A percentile compares a stretch with the other conserved stretches of the same genome.
Evolutionary conservation across 2,329 filamentous ascomycete genomes (phyloP).

Genomic region (Diaporthe longicolla): DNA sequence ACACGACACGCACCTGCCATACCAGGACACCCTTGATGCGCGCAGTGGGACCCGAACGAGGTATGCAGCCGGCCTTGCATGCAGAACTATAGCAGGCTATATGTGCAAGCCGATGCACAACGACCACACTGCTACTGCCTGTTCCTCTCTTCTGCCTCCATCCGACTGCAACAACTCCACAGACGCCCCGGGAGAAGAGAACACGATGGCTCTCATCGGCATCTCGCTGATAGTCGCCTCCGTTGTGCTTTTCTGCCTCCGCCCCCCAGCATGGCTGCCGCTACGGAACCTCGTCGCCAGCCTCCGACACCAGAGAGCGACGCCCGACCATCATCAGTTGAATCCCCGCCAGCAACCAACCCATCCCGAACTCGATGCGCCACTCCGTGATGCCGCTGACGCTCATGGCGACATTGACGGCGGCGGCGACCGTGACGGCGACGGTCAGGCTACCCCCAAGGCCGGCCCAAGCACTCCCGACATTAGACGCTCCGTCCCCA

Average conservation of each 20-base stretch:
- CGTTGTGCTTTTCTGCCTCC: slow-evolving; percentile 69
- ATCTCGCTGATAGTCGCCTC: slow-evolving; percentile 75
- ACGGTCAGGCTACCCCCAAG: slow-evolving; percentile 64
- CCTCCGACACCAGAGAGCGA: slow-evolving; percentile 42
- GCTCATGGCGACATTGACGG: slow-evolving; percentile 37
- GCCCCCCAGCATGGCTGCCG: slow-evolving; percentile 64
- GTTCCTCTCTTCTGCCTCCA: background rate
- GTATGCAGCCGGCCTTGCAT: no score
- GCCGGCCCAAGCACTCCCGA: slow-evolving; percentile 52
- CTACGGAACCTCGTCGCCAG: slow-evolving; percentile 54
- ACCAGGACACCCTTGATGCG: background rate
- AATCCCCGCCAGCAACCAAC: slow-evolving; percentile 30
- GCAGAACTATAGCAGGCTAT: no score
- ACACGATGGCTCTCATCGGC: slow-evolving; percentile 69
- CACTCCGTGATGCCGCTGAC: background rate
- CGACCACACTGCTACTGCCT: background rate
- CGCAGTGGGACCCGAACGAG: no score
- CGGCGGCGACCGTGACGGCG: slow-evolving; percentile 42
- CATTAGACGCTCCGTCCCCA: slow-evolving; percentile 56
- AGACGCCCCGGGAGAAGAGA: background rate
- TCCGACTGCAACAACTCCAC: background rate
- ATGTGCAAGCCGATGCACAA: background rate
- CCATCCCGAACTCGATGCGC: background rate
- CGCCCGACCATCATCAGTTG: slow-evolving; percentile 25
- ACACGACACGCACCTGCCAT: background rate